These are phyloP conservation scores for Adansonia madagascariensis DNA, from an alignment of 441 rosid species.

Conservation along the genomic window DNA sequence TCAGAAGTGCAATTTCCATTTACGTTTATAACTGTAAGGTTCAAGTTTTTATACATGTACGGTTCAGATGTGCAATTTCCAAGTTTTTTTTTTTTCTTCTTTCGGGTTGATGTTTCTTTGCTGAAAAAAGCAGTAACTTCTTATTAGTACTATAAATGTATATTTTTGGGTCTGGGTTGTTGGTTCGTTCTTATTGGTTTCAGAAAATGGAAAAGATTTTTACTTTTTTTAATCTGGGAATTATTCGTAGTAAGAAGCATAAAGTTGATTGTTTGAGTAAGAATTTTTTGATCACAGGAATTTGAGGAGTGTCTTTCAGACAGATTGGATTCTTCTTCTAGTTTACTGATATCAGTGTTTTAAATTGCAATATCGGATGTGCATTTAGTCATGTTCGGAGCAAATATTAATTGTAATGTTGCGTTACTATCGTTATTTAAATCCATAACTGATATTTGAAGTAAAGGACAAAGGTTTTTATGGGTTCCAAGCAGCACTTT, in stretches of 20 bases:
- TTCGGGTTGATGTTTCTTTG: not conserved
- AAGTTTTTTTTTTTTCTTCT: not conserved
- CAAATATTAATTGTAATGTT: too few species aligned
- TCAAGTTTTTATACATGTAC: not conserved
- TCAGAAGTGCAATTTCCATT: too few species aligned
- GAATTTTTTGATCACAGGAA: not conserved
- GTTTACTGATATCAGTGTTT: too few species aligned
- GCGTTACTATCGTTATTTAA: too few species aligned
- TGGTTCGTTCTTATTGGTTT: not conserved
- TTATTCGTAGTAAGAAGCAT: not conserved
- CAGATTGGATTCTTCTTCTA: too few species aligned
- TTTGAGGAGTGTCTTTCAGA: not conserved
- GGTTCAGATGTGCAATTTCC: not conserved
- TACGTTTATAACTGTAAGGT: too few species aligned
- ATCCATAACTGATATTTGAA: not conserved
- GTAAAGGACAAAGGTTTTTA: not conserved
- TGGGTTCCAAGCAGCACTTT: constrained; percentile 18
- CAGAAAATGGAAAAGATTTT: not conserved
- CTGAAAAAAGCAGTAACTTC: not conserved
- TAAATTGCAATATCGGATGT: too few species aligned
- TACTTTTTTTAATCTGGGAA: not conserved
- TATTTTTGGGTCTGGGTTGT: constrained; percentile 1
- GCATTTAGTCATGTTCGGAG: too few species aligned
- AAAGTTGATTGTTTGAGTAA: not conserved
- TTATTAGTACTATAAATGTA: not conserved